Evolutionary conservation across 139 green algal species (phyloP), one percentile per base, ranked within the genome.

Genomic region (Yamagishiella unicocca): DNA sequence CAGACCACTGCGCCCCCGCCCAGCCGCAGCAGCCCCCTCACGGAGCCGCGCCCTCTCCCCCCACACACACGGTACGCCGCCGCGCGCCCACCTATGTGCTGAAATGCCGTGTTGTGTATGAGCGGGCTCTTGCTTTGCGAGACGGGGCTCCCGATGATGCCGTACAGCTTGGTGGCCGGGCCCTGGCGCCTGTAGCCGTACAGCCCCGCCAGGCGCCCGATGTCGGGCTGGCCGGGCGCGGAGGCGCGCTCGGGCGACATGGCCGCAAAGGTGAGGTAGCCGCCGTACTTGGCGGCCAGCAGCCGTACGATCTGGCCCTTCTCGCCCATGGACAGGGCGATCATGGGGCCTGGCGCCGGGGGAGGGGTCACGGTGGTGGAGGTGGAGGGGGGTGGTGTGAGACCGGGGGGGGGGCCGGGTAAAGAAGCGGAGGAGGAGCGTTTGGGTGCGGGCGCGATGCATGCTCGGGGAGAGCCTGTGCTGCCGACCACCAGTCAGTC

Each of bases 291-390:
- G 55, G 96, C 92, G 0, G 98, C 97, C 72, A 99, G 93, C 70
- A 99, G 80, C 37, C 98, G 92, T 2, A 92, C 96, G 54, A 97
- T 93, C 31, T 95, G 82, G 24, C 98, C 98, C 10, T 87, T 89
- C 84, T 99, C 97, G 1, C 97, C 97, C 98, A 99, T 99, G 31
- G 94, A 93, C 42, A 99, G 86, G 0, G 95, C 95, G 58, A 99
- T 99, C 46, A 94, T 96, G 43, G 95, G 96, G 31, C 90, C 95
- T 95, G 91, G 58, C 35, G 78, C 3, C 38, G 70, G 50, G 50
- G 50, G 17, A 58, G 50, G 21, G 55, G 53, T 0, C 9, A 33
- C 7, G 24, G 53, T 8, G 45, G 7, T 35, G 29, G 22, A 22
- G 58, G 31, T 35, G 58, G 58, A 68, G 14, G 58, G 17, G 58